Evolutionary conservation across 768 basidiomycete species (phyloP).

Genomic region (Arthromyces matolae): DNA sequence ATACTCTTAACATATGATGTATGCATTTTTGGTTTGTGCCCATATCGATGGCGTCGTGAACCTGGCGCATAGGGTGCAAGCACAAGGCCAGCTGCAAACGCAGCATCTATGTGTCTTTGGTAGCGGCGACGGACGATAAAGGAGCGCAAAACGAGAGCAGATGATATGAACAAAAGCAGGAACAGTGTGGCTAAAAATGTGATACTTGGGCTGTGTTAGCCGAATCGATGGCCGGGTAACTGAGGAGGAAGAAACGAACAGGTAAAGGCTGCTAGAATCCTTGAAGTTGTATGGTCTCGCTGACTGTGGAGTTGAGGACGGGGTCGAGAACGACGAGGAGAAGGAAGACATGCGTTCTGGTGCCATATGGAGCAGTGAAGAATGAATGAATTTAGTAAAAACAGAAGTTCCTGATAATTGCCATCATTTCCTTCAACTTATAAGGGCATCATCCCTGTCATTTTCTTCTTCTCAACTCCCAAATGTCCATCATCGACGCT

Average conservation of each 20-base stretch:
- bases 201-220: constrained; percentile 37
- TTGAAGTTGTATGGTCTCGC: constrained; percentile 4
- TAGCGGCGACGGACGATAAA: constrained; percentile 57
- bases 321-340: too few relatives aligned
- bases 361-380: constrained; percentile 4
- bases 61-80: constrained; percentile 38
- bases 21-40: constrained; percentile 48
- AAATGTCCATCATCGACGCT: constrained; percentile 27
- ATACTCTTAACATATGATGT: constrained; percentile 46
- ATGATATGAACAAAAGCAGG: constrained; percentile 62
- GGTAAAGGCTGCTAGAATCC: constrained; percentile 40
- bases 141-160: constrained; percentile 60
- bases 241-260: constrained; percentile 27
- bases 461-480: constrained; percentile 12
- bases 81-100: constrained; percentile 47
- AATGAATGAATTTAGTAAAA: background rate
- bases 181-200: constrained; percentile 73
- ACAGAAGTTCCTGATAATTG: background rate
- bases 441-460: background rate
- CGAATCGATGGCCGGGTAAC: constrained; percentile 1
- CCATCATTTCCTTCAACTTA: background rate
- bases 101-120: constrained; percentile 48
- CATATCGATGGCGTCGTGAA: constrained; percentile 38
- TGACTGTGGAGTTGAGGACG: constrained; percentile 10
- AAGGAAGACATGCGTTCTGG: constrained; percentile 16